Evolutionary conservation across 495 filamentous ascomycete genomes (phyloP).

Genomic region (Daldinia caldariorum): DNA sequence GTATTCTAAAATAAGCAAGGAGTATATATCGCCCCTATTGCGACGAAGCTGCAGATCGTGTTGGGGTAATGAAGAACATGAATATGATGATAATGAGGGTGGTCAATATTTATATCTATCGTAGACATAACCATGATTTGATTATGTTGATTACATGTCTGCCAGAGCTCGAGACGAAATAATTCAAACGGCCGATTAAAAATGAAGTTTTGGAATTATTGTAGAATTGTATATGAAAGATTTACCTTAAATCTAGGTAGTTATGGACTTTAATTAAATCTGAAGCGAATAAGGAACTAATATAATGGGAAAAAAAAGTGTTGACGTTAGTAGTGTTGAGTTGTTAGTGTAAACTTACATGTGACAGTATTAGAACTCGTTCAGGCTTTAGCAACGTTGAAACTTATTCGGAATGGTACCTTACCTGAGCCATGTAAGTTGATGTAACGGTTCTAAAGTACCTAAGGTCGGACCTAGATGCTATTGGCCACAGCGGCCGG

Average conservation of each 20-base stretch:
- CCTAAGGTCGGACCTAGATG: constrained; percentile 4
- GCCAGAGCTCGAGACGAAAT: background rate
- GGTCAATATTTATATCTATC: constrained; percentile 6
- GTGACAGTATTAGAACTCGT: constrained; percentile 19
- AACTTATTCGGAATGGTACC: background rate
- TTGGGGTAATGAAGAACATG: background rate
- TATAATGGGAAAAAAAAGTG: constrained; percentile 5
- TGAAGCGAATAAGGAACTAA: background rate
- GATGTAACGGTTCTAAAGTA: background rate
- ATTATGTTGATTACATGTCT: constrained; percentile 2
- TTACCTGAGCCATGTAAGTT: too few relatives aligned
- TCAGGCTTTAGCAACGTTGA: background rate
- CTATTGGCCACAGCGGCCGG: constrained; percentile 16
- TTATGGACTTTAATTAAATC: background rate
- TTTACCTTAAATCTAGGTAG: too few relatives aligned
- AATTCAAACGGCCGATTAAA: background rate
- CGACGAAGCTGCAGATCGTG: background rate
- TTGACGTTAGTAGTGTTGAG: constrained; percentile 28
- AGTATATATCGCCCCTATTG: constrained; percentile 16
- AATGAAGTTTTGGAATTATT: background rate
- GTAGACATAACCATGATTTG: background rate
- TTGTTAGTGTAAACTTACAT: constrained; percentile 36
- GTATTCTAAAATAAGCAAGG: background rate
- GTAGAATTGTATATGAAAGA: background rate
- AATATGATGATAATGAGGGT: background rate